Conservation (phyloP, 805 yeast genomes). For the Wickerhamiella lipophila region DNA sequence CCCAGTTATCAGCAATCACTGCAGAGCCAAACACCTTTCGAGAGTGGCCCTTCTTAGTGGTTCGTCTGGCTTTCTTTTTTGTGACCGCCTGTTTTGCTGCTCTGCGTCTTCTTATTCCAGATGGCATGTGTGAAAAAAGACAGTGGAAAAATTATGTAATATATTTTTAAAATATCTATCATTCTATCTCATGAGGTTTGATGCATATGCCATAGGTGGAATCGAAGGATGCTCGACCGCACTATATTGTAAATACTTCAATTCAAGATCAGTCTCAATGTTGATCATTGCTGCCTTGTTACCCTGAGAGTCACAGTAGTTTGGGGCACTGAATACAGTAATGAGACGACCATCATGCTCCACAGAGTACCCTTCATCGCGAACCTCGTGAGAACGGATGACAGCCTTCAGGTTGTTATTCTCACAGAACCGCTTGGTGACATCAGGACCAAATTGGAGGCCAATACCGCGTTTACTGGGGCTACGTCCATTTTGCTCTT, state of each 20-base stretch:
- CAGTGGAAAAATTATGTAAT: conserved; percentile 1
- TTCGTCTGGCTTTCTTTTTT: conserved; percentile 49
- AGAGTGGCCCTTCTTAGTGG: conserved; percentile 52
- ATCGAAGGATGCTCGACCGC: conserved; percentile 86
- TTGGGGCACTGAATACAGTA: conserved; percentile 97
- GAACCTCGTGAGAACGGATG: conserved; percentile 88
- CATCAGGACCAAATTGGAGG: conserved; percentile 92
- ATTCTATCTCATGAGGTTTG: conserved; percentile 25
- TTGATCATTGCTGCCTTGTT: conserved; percentile 84
- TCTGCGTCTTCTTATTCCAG: conserved; percentile 70
- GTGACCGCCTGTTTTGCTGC: conserved; percentile 50
- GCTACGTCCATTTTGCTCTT: conserved; percentile 58
- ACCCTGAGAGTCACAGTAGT: conserved; percentile 87
- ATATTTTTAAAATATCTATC: not conserved
- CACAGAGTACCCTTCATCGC: conserved; percentile 77
- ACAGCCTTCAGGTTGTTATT: conserved; percentile 61
- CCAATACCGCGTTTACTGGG: conserved; percentile 93
- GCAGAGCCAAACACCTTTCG: conserved; percentile 40
- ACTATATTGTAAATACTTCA: conserved; percentile 48
- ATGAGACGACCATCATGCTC: conserved; percentile 80
- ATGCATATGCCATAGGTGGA: conserved; percentile 87
- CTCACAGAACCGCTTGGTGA: conserved; percentile 67
- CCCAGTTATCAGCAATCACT: conserved; percentile 86
- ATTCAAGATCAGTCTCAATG: conserved; percentile 38
- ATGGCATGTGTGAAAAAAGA: conserved; percentile 23